Conservation (phyloP, 2,329 filamentous ascomycete genomes). For the Pseudogymnoascus sp. region DNA sequence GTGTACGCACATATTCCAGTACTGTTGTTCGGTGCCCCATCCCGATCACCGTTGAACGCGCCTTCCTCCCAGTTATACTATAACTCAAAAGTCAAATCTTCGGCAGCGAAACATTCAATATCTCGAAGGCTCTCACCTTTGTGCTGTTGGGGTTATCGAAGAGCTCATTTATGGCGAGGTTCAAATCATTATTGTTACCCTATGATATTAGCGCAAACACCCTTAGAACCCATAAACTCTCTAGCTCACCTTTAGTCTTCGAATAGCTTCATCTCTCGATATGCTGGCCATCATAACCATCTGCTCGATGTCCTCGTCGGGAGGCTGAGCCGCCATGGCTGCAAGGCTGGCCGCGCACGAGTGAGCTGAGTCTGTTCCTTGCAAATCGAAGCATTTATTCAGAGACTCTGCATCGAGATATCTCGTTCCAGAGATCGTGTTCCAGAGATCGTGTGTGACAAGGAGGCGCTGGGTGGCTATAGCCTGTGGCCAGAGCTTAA, state of each 20-base stretch:
- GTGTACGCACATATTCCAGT: conserved; percentile 38
- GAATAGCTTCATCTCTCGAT: conserved; percentile 7
- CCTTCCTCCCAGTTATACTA: conserved; percentile 51
- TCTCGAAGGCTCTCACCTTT: conserved; percentile 30
- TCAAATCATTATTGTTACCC: conserved; percentile 40
- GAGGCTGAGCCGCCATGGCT: conserved; percentile 6
- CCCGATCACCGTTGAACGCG: conserved; percentile 45
- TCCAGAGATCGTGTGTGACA: background rate
- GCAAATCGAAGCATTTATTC: conserved; percentile 8
- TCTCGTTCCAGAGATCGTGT: background rate
- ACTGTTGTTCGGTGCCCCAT: conserved; percentile 40
- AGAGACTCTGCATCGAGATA: background rate
- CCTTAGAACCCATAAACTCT: background rate
- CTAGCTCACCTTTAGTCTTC: conserved; percentile 5
- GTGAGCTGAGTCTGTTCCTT: background rate
- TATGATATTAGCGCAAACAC: conserved; percentile 16
- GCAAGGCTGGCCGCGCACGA: background rate
- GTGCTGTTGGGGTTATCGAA: conserved; percentile 37
- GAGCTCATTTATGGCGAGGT: conserved; percentile 45
- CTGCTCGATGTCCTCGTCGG: background rate
- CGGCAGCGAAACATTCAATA: conserved; percentile 6
- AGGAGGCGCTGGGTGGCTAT: background rate
- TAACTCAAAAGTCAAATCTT: conserved; percentile 32
- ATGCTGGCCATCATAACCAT: background rate
- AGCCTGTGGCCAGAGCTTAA: background rate